Evolutionary conservation across 2,329 filamentous ascomycete genomes (phyloP).

Genomic region (Calonectria honghensis): DNA sequence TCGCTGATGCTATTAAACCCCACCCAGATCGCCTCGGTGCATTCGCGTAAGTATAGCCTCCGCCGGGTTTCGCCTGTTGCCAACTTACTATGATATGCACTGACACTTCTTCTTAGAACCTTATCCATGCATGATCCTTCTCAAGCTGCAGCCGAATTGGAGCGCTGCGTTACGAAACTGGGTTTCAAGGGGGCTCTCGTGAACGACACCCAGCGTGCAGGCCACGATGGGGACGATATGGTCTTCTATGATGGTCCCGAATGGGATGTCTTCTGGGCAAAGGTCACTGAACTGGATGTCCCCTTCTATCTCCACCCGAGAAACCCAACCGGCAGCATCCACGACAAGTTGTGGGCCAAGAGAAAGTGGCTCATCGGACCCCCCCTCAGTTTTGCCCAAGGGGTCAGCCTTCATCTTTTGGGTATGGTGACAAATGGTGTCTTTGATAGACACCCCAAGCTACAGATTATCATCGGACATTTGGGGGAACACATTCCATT

Average conservation of each 20-base stretch:
- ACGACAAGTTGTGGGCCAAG: conserved; percentile 75
- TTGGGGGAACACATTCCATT: conserved; percentile 70
- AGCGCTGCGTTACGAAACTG: conserved; percentile 71
- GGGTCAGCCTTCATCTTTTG: conserved; percentile 74
- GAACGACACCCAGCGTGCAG: conserved; percentile 77
- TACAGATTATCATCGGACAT: conserved; percentile 69
- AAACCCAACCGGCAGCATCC: conserved; percentile 73
- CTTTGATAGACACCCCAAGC: conserved; percentile 68
- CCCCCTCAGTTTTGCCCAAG: conserved; percentile 75
- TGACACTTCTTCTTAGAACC: conserved; percentile 54
- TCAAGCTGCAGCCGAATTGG: conserved; percentile 70
- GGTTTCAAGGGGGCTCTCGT: conserved; percentile 79
- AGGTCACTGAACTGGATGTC: conserved; percentile 75
- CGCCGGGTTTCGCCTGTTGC: not conserved
- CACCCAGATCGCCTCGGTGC: conserved; percentile 66
- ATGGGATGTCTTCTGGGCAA: conserved; percentile 78
- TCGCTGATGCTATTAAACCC: conserved; percentile 61
- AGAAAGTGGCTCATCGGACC: conserved; percentile 77
- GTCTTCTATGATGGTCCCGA: conserved; percentile 78
- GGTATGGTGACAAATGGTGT: conserved; percentile 70
- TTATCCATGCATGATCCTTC: conserved; percentile 73
- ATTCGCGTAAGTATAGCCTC: conserved; percentile 62
- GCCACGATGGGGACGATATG: conserved; percentile 74
- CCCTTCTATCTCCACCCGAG: conserved; percentile 79
- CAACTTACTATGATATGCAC: not conserved